These are phyloP conservation scores for Cicer pinnatifidum DNA, from an alignment of 306 rosid genomes.

Conservation along the genomic window DNA sequence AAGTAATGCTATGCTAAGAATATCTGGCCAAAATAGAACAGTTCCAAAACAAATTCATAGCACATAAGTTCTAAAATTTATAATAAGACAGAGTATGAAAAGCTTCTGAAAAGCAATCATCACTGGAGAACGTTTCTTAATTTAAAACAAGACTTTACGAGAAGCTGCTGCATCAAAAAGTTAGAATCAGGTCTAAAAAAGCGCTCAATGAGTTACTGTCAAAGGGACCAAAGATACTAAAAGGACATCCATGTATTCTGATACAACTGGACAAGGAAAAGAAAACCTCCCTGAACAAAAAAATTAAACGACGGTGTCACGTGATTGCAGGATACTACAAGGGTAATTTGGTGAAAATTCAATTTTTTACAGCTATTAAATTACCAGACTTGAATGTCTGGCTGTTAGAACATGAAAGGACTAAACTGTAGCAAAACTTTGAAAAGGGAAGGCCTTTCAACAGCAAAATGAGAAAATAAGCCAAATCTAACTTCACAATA, in stretches of 20 bases:
- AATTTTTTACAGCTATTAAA: slow-evolving; percentile 4
- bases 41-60: background rate
- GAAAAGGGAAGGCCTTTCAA: slow-evolving; percentile 23
- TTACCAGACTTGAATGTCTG: slow-evolving; percentile 17
- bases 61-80: slow-evolving; percentile 18
- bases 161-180: slow-evolving; percentile 7
- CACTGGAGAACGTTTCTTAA: background rate
- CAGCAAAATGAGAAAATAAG: slow-evolving; percentile 3
- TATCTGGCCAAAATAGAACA: background rate
- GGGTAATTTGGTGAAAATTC: slow-evolving; percentile 7
- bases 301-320: background rate
- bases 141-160: background rate
- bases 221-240: slow-evolving; percentile 3
- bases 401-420: background rate
- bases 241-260: background rate
- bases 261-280: slow-evolving; percentile 8
- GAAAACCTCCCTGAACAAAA: slow-evolving; percentile 4
- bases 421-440: background rate
- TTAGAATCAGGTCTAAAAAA: slow-evolving; percentile 24
- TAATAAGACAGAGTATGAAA: slow-evolving; percentile 12
- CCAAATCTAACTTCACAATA: background rate
- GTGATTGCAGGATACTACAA: background rate
- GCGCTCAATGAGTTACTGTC: background rate
- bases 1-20: slow-evolving; percentile 7
- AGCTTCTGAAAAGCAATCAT: background rate